Base-by-base conservation (phyloP, 345 rosid genomes). In the Syzygium grande region DNA sequence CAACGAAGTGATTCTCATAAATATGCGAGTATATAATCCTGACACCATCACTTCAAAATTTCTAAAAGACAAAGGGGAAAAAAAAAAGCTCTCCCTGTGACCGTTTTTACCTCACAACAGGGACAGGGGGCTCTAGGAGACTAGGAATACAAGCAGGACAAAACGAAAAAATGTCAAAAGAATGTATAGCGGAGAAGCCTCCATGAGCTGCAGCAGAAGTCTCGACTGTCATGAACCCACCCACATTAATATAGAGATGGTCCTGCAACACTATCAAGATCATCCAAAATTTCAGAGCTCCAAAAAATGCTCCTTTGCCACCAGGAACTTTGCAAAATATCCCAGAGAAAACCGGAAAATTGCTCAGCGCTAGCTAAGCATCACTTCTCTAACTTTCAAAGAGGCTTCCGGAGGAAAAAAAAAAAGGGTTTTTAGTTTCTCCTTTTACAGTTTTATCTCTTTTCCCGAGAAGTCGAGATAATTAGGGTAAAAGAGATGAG, bases 211-310 rank as follows among this genome's bases (percentile, higher is more conserved):
- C 27, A 38, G 83, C 83, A 73, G 27, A 19, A 73, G 49, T 5
- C 83, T 68, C 79, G 83, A 73, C 83, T 5, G 27, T 22, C 83
- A 73, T 38, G 59, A 22, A 55, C 27, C 27, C 59, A 25, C 23
- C 59, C 59, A 55, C 22, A 55, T 8, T 21, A 55, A 55, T 55
- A 55, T 23, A 21, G 22, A 55, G 25, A 22, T 8, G 59, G 59
- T 55, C 59, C 22, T 55, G 49, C 49, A 5, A 21, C 27, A 2
- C 83, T 73, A 25, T 73, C 83, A 73, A 63, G 77, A 86, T 41
- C 88, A 55, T 61, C 89, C 91, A 91, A 92, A 92, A 92, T 80
- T 90, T 93, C 79, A 92, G 85, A 90, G 93, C 92, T 90, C 86
- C 86, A 30, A 68, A 34, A 15, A 68, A 85, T 61, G 87, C 92